Percentiles rank a stretch among this genome's conserved stretches.
These are phyloP conservation scores for Anethum foeniculum DNA, from an alignment of 140 eudicot genomes.

Conservation along the genomic window DNA sequence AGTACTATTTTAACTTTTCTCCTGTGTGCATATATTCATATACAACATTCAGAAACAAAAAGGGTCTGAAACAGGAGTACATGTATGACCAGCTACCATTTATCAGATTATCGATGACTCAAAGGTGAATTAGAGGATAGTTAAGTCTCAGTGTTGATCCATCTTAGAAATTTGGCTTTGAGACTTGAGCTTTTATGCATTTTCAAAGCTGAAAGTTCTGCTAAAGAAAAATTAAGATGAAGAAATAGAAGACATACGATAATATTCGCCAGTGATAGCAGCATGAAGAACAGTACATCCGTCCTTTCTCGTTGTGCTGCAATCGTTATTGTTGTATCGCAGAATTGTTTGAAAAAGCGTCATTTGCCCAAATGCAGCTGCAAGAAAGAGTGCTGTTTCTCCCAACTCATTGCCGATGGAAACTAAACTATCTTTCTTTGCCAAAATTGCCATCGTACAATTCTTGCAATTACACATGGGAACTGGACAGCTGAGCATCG, in stretches of 20 bases:
- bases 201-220: neutral
- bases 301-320: neutral
- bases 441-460: neutral
- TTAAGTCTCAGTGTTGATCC: neutral
- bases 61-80: neutral
- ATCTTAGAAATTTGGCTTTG: neutral
- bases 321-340: neutral
- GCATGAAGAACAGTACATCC: constrained; percentile 15
- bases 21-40: no score
- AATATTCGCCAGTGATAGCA: constrained; percentile 3
- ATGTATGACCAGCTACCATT: neutral
- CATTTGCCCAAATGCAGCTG: constrained; percentile 7
- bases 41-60: neutral
- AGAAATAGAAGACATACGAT: neutral
- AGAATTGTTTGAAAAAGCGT: neutral
- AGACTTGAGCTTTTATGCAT: neutral
- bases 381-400: constrained; percentile 7
- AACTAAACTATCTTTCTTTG: neutral
- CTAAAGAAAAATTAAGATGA: neutral
- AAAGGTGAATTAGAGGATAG: neutral
- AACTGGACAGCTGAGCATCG: neutral
- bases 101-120: neutral
- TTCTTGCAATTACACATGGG: neutral
- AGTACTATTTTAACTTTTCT: neutral
- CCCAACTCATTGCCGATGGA: neutral